Evolutionary conservation across 139 green algal genomes (phyloP).

Genomic region (Coelastrella sp.): DNA sequence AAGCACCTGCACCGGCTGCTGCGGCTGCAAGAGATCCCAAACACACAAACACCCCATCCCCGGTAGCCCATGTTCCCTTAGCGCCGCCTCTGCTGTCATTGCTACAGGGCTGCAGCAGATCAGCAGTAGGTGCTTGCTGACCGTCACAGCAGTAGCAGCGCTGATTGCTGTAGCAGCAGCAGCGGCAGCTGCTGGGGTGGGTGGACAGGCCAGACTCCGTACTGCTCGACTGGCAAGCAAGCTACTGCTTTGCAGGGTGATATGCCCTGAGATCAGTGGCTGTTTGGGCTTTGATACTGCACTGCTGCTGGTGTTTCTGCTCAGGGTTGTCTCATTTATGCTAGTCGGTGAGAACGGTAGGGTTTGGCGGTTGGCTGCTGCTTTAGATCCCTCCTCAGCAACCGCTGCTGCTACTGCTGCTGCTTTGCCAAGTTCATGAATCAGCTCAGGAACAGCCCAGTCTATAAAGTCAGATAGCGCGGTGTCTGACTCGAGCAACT

Average conservation of each 20-base stretch:
- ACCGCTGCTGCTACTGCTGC: slow-evolving; percentile 14
- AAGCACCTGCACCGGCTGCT: slow-evolving; percentile 48
- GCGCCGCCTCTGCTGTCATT: background rate
- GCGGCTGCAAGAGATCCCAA: slow-evolving; percentile 61
- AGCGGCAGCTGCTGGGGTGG: background rate
- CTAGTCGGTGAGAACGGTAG: no score
- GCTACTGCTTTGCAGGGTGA: background rate
- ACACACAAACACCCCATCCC: slow-evolving; percentile 58
- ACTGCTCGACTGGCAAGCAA: slow-evolving; percentile 7
- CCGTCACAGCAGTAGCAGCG: background rate
- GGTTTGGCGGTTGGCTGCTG: background rate
- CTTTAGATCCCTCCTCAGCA: slow-evolving; percentile 7
- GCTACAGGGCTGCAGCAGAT: background rate
- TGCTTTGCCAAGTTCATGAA: slow-evolving; percentile 59
- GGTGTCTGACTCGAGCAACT: background rate
- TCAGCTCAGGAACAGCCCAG: slow-evolving; percentile 60
- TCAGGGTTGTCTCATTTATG: no score
- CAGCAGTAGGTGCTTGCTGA: background rate
- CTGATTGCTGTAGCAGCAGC: slow-evolving; percentile 22
- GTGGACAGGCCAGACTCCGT: background rate
- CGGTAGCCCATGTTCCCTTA: slow-evolving; percentile 53
- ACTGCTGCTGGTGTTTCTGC: background rate
- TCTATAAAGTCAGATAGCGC: slow-evolving; percentile 54
- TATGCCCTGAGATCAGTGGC: background rate
- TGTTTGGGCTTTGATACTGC: no score